Conservation (phyloP, 345 rosid genomes). For the Moricandia moricandioides region DNA sequence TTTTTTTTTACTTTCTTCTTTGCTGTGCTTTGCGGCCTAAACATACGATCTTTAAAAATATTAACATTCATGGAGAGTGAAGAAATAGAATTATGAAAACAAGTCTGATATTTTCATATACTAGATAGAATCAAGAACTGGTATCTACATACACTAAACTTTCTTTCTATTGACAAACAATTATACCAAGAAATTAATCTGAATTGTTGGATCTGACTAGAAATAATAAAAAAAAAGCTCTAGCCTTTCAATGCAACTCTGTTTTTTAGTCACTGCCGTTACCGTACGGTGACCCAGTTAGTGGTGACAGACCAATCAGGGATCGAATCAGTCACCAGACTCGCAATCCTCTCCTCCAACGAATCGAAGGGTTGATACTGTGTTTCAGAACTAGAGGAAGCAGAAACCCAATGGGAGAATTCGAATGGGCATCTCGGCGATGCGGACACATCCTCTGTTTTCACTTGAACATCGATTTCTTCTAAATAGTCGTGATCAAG, state of each 20-base stretch:
- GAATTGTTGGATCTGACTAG: conserved; percentile 32
- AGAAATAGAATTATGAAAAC: not conserved
- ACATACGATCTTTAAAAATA: not conserved
- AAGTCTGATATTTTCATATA: not conserved
- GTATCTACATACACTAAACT: not conserved
- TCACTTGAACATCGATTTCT: not conserved
- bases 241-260: conserved; percentile 18
- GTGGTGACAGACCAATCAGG: conserved; percentile 44
- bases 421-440: conserved; percentile 57
- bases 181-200: conserved; percentile 7
- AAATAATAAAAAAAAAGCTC: conserved; percentile 4
- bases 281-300: conserved; percentile 47
- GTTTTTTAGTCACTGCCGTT: conserved; percentile 7
- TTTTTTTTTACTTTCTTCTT: not conserved
- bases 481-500: not conserved
- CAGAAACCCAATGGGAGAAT: conserved; percentile 46
- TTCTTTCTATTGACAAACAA: not conserved
- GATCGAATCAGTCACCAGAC: conserved; percentile 21
- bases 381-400: conserved; percentile 10
- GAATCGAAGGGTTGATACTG: conserved; percentile 12
- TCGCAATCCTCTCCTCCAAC: conserved; percentile 30
- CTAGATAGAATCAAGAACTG: not conserved
- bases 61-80: not conserved
- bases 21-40: not conserved
- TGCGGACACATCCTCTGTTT: conserved; percentile 17